Conservation (phyloP, 257 asterid genomes). For the Solanum paucissectum region DNA sequence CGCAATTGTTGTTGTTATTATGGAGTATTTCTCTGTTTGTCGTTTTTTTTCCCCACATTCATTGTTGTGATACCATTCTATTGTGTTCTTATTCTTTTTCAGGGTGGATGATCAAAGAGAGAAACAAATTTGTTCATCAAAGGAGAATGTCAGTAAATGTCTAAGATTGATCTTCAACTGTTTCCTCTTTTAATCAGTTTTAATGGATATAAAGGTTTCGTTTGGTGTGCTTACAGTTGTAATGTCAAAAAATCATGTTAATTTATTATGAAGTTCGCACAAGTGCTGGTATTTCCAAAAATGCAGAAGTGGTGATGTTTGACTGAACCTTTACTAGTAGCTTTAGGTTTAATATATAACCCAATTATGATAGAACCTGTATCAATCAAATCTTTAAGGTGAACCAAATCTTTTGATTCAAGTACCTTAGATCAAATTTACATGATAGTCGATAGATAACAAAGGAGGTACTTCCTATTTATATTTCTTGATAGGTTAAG, state of each 20-base stretch:
- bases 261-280: not conserved
- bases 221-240: not conserved
- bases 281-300: too few relatives aligned
- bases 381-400: too few relatives aligned
- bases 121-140: not conserved
- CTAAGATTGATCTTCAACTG: not conserved
- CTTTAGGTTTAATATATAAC: too few relatives aligned
- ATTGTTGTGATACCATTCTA: not conserved
- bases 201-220: not conserved
- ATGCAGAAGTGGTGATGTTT: too few relatives aligned
- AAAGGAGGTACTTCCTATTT: not conserved
- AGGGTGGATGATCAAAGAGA: not conserved
- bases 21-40: not conserved
- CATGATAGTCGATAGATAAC: not conserved
- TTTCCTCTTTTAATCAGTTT: not conserved
- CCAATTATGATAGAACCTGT: too few relatives aligned
- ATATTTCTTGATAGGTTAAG: not conserved
- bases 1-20: not conserved
- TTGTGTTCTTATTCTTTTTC: not conserved
- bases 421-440: not conserved
- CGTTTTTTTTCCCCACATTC: not conserved
- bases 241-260: not conserved
- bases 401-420: too few relatives aligned
- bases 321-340: too few relatives aligned
- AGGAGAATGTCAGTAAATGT: not conserved